Conservation (phyloP, 805 yeast species). For the Sporopachydermia lactativora region DNA sequence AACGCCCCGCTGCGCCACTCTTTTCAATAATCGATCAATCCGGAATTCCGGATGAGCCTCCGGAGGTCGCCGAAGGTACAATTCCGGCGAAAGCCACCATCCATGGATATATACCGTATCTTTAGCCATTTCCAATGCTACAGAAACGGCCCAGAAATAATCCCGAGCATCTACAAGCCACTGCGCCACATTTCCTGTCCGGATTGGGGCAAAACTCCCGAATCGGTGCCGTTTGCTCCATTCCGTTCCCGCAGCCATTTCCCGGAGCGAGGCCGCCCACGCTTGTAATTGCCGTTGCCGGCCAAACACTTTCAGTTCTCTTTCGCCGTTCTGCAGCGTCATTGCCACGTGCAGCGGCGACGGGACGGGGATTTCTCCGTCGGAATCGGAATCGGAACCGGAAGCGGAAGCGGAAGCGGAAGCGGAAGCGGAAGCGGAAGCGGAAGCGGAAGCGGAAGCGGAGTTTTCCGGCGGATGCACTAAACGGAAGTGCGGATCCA, state of each 20-base stretch:
- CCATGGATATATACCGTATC: conserved; percentile 92
- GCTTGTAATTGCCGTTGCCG: conserved; percentile 43
- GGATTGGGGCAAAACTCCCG: conserved; percentile 83
- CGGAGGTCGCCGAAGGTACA: conserved; percentile 86
- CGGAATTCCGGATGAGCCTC: conserved; percentile 92
- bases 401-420: neutral
- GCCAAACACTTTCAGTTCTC: conserved; percentile 54
- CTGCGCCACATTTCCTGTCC: conserved; percentile 78
- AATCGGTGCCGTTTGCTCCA: conserved; percentile 75
- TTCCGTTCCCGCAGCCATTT: conserved; percentile 49
- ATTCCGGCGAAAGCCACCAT: conserved; percentile 97
- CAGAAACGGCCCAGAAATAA: conserved; percentile 90
- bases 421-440: neutral
- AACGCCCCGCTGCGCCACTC: conserved; percentile 91
- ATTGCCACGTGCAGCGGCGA: conserved; percentile 12
- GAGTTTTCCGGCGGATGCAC: conserved; percentile 8
- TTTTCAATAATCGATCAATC: conserved; percentile 71
- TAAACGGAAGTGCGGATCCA: conserved; percentile 63
- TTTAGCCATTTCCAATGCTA: conserved; percentile 84
- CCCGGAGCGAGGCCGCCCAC: conserved; percentile 65
- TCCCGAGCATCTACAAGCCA: conserved; percentile 81
- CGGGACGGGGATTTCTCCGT: conserved; percentile 17
- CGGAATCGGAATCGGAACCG: conserved; percentile 32
- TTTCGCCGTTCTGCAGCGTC: conserved; percentile 21
- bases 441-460: neutral